A percentile compares a stretch with the other conserved stretches of the same genome.
phyloP scores from a whole-genome alignment of 2,329 filamentous ascomycete species.

The Colletotrichum falcatum region DNA sequence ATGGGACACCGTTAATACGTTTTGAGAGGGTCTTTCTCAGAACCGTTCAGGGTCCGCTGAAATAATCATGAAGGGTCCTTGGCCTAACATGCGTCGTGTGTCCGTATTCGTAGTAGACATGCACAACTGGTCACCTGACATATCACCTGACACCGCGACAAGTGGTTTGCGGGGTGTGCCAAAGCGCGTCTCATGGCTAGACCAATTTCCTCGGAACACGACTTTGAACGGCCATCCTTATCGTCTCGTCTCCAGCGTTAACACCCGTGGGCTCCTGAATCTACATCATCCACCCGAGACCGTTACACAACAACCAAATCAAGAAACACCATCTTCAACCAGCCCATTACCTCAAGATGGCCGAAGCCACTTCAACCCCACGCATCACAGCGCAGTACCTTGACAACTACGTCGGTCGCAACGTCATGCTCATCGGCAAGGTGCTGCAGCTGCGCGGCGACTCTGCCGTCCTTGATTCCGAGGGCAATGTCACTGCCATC shows the following conservation, averaged over 20 bases:
- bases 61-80: not conserved
- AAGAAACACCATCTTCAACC: not conserved
- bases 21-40: conserved; percentile 24
- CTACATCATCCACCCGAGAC: not conserved
- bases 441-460: conserved; percentile 87
- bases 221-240: conserved; percentile 5
- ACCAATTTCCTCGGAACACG: conserved; percentile 9
- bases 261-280: not conserved
- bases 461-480: conserved; percentile 82
- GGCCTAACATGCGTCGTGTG: not conserved
- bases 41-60: not conserved
- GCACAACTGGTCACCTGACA: not conserved
- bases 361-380: conserved; percentile 75
- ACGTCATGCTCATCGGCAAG: conserved; percentile 87
- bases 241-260: not conserved
- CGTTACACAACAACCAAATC: not conserved
- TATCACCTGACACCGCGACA: conserved; percentile 38
- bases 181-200: conserved; percentile 12
- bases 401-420: conserved; percentile 77
- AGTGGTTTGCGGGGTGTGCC: conserved; percentile 16
- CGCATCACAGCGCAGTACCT: conserved; percentile 87
- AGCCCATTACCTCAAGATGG: conserved; percentile 64
- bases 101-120: not conserved
- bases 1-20: conserved; percentile 32
- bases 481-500: conserved; percentile 79